Conservation (phyloP, 192 early-diverging fungal genomes). For the Mortierella antarctica region DNA sequence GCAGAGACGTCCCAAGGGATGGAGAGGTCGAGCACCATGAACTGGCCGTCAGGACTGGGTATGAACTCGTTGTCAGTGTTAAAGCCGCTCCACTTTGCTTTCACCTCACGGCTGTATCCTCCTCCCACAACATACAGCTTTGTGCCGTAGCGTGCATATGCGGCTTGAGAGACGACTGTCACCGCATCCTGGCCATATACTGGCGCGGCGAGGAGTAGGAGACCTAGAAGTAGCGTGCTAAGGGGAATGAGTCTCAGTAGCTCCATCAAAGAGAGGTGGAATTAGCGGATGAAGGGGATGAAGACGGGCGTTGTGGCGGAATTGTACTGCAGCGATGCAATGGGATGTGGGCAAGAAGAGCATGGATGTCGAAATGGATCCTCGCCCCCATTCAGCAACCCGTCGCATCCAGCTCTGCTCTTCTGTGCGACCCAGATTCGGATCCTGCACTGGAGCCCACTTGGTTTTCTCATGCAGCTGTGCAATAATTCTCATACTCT, state of each 20-base stretch:
- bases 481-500: no score
- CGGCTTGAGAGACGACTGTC: background rate
- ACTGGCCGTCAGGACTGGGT: background rate
- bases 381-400: no score
- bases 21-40: constrained; percentile 3
- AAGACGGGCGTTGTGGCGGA: background rate
- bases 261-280: background rate
- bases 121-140: constrained; percentile 1
- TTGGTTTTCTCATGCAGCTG: no score
- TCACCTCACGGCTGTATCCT: background rate
- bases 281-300: background rate
- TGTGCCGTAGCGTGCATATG: background rate
- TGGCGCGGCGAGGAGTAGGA: background rate
- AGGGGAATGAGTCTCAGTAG: background rate
- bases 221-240: background rate
- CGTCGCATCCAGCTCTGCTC: no score
- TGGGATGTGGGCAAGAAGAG: background rate
- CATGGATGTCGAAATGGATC: background rate
- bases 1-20: background rate
- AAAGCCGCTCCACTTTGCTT: background rate
- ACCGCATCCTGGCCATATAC: no score
- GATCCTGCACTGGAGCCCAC: no score
- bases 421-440: no score
- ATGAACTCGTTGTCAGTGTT: no score
- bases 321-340: background rate